phyloP scores from a whole-genome alignment of 2,329 filamentous ascomycete genomes.

The Beauveria caledonica region DNA sequence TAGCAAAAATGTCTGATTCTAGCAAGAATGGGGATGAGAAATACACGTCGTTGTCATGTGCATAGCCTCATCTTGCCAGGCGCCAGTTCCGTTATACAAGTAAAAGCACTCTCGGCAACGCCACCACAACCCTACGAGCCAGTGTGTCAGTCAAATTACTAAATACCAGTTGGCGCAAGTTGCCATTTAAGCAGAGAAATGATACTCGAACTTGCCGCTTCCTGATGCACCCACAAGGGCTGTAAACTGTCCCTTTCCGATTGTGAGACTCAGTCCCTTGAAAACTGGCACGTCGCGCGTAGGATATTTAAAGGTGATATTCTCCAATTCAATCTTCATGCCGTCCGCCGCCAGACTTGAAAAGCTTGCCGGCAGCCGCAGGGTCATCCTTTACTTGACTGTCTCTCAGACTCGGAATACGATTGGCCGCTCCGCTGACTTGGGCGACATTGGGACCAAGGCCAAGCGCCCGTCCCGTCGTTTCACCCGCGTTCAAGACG shows the following conservation, averaged over 20 bases:
- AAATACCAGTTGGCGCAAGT: background rate
- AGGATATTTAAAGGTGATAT: slow-evolving; percentile 54
- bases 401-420: slow-evolving; percentile 46
- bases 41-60: no score
- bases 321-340: slow-evolving; percentile 46
- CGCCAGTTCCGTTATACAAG: no score
- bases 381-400: slow-evolving; percentile 29
- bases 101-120: no score
- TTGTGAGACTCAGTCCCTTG: slow-evolving; percentile 51
- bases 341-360: slow-evolving; percentile 33
- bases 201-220: slow-evolving; percentile 66
- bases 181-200: slow-evolving; percentile 51
- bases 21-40: no score
- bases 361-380: slow-evolving; percentile 19
- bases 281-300: slow-evolving; percentile 50
- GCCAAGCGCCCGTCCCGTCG: slow-evolving; percentile 57
- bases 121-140: no score
- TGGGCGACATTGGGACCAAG: slow-evolving; percentile 58
- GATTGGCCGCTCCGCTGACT: slow-evolving; percentile 49
- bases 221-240: slow-evolving; percentile 63
- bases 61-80: no score
- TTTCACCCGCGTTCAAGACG: slow-evolving; percentile 58
- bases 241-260: slow-evolving; percentile 61
- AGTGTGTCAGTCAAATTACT: no score
- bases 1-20: no score